These are phyloP conservation scores for Colletotrichum sojae DNA, from an alignment of 2,329 filamentous ascomycete species.

Conservation along the genomic window DNA sequence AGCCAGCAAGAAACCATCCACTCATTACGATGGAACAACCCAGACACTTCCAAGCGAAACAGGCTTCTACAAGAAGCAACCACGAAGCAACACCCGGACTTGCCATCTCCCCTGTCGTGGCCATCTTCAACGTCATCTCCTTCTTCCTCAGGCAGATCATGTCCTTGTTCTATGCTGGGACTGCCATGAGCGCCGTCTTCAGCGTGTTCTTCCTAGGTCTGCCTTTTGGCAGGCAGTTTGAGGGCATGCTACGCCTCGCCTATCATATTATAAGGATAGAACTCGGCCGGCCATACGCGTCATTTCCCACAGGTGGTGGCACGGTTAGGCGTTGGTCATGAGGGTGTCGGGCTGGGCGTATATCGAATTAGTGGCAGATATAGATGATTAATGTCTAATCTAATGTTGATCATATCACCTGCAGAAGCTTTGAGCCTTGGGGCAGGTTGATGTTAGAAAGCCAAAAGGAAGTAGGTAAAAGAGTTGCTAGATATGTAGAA, in stretches of 20 bases:
- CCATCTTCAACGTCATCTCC: not conserved
- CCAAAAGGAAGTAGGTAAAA: too few species aligned
- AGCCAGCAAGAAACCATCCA: too few species aligned
- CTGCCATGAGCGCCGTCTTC: not conserved
- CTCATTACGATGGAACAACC: too few species aligned
- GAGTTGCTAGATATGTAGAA: too few species aligned
- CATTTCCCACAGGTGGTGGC: not conserved
- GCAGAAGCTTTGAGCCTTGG: too few species aligned
- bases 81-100: not conserved
- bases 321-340: not conserved
- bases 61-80: not conserved
- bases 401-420: too few species aligned
- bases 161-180: not conserved
- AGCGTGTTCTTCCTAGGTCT: not conserved
- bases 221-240: not conserved
- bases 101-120: not conserved
- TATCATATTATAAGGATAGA: conserved; percentile 1
- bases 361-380: not conserved
- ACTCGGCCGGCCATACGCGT: not conserved
- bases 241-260: not conserved
- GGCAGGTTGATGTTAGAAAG: too few species aligned
- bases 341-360: not conserved
- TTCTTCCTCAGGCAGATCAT: not conserved
- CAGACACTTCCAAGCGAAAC: too few species aligned
- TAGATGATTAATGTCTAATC: not conserved